phyloP scores from a whole-genome alignment of 1,284 basidiomycete genomes.

The Ceratobasidium sp. region DNA sequence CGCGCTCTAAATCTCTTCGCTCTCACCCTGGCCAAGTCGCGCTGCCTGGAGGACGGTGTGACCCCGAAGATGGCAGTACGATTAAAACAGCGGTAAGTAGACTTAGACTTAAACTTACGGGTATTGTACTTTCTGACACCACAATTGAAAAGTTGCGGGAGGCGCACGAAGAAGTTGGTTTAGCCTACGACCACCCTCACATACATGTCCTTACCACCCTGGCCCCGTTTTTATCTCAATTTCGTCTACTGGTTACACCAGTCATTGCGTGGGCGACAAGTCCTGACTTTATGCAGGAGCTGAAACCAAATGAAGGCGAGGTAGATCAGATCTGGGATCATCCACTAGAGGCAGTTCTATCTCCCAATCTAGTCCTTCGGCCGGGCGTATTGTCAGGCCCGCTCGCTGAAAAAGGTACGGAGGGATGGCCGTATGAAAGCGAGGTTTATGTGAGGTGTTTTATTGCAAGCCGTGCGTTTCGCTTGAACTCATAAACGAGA shows the following conservation, averaged over 20 bases:
- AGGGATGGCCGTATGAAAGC: conserved; percentile 79
- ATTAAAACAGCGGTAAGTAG: conserved; percentile 75
- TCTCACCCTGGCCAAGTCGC: conserved; percentile 83
- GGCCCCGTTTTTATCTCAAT: conserved; percentile 75
- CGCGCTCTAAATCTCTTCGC: conserved; percentile 78
- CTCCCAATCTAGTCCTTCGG: conserved; percentile 62
- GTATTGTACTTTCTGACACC: neutral
- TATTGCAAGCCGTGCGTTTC: conserved; percentile 48
- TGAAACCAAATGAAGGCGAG: conserved; percentile 56
- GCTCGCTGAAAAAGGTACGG: conserved; percentile 67
- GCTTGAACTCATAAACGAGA: conserved; percentile 11
- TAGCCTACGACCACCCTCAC: conserved; percentile 67
- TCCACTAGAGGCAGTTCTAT: conserved; percentile 73
- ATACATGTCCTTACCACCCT: conserved; percentile 71
- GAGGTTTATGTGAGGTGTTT: conserved; percentile 65
- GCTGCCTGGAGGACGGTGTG: conserved; percentile 82
- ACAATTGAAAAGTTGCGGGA: conserved; percentile 69
- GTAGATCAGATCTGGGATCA: conserved; percentile 83
- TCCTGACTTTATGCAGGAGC: conserved; percentile 55
- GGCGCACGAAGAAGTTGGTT: conserved; percentile 81
- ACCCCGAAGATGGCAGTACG: conserved; percentile 70
- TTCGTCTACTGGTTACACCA: conserved; percentile 68
- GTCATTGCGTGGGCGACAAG: conserved; percentile 74
- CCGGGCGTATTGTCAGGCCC: conserved; percentile 53
- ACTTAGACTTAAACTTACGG: neutral